Evolutionary conservation across 805 yeast genomes (phyloP).

Genomic region (Metschnikowia gruessii): DNA sequence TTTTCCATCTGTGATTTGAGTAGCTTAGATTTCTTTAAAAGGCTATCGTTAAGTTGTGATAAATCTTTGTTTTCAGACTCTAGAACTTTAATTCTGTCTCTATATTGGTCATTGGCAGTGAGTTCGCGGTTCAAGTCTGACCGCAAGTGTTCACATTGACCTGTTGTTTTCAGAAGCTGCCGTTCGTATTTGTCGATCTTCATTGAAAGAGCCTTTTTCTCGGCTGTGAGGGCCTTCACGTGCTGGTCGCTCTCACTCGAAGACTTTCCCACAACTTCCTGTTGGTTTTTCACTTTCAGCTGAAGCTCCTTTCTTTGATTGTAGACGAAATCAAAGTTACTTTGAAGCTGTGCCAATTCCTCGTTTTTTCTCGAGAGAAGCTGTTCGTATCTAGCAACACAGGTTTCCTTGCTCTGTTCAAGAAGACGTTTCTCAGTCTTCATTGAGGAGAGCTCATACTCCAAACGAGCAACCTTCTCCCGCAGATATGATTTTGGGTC

Average conservation of each 20-base stretch:
- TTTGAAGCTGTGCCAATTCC: slow-evolving; percentile 31
- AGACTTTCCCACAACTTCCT: slow-evolving; percentile 25
- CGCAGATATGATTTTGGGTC: background rate
- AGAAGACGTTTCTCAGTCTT: slow-evolving; percentile 36
- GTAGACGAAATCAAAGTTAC: slow-evolving; percentile 36
- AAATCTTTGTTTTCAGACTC: slow-evolving; percentile 30
- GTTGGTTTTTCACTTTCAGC: slow-evolving; percentile 32
- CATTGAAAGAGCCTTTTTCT: slow-evolving; percentile 15
- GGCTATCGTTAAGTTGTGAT: slow-evolving; percentile 29
- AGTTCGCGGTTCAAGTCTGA: slow-evolving; percentile 35
- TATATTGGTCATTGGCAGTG: slow-evolving; percentile 37
- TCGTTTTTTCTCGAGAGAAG: slow-evolving; percentile 32
- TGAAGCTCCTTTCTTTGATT: slow-evolving; percentile 33
- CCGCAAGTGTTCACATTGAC: slow-evolving; percentile 33
- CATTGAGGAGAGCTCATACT: slow-evolving; percentile 32
- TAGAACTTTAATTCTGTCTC: slow-evolving; percentile 32
- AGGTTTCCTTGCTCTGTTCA: slow-evolving; percentile 27
- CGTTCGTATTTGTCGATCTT: slow-evolving; percentile 21
- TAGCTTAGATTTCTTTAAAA: slow-evolving; percentile 29
- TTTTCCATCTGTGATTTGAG: slow-evolving; percentile 11
- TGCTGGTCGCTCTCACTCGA: slow-evolving; percentile 21
- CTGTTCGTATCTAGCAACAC: slow-evolving; percentile 23
- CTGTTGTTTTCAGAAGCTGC: slow-evolving; percentile 23
- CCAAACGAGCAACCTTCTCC: slow-evolving; percentile 22
- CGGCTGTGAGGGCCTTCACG: slow-evolving; percentile 20